Evolutionary conservation across 352 stramenopile genomes (phyloP).

Genomic region (Globisporangium sylvaticum): DNA sequence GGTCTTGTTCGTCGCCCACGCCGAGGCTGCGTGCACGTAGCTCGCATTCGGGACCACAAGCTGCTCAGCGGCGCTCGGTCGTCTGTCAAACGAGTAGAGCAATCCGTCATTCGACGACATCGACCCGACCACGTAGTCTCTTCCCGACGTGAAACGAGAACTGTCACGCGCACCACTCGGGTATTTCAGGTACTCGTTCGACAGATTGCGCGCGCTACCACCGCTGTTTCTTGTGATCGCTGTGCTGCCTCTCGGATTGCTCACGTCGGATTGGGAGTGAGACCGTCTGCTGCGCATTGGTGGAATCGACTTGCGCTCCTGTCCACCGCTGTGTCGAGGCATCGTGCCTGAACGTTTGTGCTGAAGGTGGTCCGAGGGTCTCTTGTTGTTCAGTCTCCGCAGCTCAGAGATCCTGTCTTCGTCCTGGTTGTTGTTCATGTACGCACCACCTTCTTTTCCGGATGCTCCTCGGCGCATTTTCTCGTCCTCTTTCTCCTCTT

Average conservation of each 20-base stretch:
- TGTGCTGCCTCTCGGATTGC: slow-evolving; percentile 22
- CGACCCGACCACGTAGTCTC: slow-evolving; percentile 17
- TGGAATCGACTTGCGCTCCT: slow-evolving; percentile 8
- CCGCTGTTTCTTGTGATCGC: slow-evolving; percentile 10
- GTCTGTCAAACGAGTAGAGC: slow-evolving; percentile 40
- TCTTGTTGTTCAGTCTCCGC: slow-evolving; percentile 16
- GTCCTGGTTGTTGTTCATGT: slow-evolving; percentile 22
- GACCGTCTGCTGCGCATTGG: slow-evolving; percentile 21
- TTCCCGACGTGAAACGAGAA: slow-evolving; percentile 5
- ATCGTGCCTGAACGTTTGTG: slow-evolving; percentile 1
- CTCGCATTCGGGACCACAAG: slow-evolving; percentile 52
- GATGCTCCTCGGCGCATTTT: slow-evolving; percentile 23
- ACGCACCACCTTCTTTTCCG: slow-evolving; percentile 19
- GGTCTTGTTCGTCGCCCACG: slow-evolving; percentile 69
- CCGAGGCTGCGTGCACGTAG: slow-evolving; percentile 65
- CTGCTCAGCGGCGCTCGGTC: slow-evolving; percentile 43
- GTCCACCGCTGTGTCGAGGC: slow-evolving; percentile 9
- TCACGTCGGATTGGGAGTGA: slow-evolving; percentile 47
- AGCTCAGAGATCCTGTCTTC: slow-evolving; percentile 34
- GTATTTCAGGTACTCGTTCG: slow-evolving; percentile 15
- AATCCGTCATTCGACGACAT: slow-evolving; percentile 25
- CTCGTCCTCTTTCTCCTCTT: slow-evolving; percentile 61
- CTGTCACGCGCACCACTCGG: slow-evolving; percentile 1
- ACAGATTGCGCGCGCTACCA: slow-evolving; percentile 11
- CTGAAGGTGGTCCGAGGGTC: slow-evolving; percentile 10